Percentiles rank a stretch among this genome's conserved stretches.
Evolutionary conservation across 2,329 filamentous ascomycete genomes (phyloP).

Genomic region (Westerdykella ornata): DNA sequence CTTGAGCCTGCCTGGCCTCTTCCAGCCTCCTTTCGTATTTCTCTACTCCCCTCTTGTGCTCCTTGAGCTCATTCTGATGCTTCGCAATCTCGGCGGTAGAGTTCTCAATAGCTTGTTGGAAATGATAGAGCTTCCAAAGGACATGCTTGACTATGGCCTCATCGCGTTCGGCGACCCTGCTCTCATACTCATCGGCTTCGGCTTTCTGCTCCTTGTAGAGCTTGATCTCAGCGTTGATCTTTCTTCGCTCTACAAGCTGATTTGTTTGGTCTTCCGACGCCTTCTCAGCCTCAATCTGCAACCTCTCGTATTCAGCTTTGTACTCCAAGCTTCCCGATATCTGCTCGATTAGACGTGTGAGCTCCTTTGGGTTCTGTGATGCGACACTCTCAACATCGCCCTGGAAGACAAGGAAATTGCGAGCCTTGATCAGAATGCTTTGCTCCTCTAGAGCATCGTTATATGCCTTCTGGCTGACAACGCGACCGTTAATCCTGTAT

Average conservation of each 20-base stretch:
- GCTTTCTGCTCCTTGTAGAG: conserved; percentile 96
- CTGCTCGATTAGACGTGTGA: conserved; percentile 91
- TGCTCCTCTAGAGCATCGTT: conserved; percentile 87
- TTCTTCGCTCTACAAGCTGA: conserved; percentile 80
- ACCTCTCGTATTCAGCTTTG: conserved; percentile 84
- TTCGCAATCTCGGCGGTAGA: conserved; percentile 85
- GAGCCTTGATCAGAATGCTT: conserved; percentile 95
- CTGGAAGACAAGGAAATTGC: conserved; percentile 97
- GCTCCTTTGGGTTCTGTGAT: conserved; percentile 85
- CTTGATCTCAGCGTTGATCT: conserved; percentile 96
- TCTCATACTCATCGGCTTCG: conserved; percentile 88
- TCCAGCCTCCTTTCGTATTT: conserved; percentile 76
- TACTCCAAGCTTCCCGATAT: conserved; percentile 94
- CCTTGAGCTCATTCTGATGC: conserved; percentile 90
- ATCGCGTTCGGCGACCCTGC: conserved; percentile 84
- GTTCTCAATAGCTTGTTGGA: conserved; percentile 87
- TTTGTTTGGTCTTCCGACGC: conserved; percentile 83
- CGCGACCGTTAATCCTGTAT: conserved; percentile 91
- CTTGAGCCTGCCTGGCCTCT: conserved; percentile 75
- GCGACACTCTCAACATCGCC: conserved; percentile 97
- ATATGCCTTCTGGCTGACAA: conserved; percentile 85
- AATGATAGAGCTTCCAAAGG: conserved; percentile 93
- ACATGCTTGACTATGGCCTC: conserved; percentile 88
- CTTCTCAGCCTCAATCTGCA: conserved; percentile 81
- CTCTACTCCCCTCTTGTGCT: conserved; percentile 81